Evolutionary conservation across 129 eudicot species (phyloP).

Genomic region (Cynara cardunculus): DNA sequence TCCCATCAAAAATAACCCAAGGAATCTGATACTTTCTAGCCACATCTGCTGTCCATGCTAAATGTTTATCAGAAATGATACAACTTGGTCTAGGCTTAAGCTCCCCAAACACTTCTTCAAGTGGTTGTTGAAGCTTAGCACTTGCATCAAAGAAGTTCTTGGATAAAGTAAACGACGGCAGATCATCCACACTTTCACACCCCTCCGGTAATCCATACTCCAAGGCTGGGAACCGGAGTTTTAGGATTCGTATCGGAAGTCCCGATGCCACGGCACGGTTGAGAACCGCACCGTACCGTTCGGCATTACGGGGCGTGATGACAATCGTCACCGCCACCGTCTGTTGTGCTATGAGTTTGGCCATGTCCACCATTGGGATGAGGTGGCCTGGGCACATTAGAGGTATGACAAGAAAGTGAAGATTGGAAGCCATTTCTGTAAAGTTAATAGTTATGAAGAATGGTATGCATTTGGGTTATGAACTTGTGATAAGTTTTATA

Average conservation of each 20-base stretch:
- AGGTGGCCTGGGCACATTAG: constrained; percentile 49
- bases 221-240: constrained; percentile 29
- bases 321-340: constrained; percentile 31
- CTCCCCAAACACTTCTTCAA: constrained; percentile 25
- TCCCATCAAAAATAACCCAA: constrained; percentile 50
- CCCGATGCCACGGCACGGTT: constrained; percentile 35
- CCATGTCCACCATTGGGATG: constrained; percentile 56
- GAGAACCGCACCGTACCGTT: constrained; percentile 19
- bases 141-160: constrained; percentile 32
- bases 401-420: constrained; percentile 47
- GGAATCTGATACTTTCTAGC: constrained; percentile 36
- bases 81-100: constrained; percentile 41
- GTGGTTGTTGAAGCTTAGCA: constrained; percentile 31
- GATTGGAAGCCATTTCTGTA: constrained; percentile 23
- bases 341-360: constrained; percentile 37
- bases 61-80: constrained; percentile 37
- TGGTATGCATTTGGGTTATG: background rate
- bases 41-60: constrained; percentile 43
- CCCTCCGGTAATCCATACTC: constrained; percentile 37
- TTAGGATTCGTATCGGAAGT: constrained; percentile 27
- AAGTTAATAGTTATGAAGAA: background rate
- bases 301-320: constrained; percentile 35
- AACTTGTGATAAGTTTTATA: background rate
- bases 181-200: constrained; percentile 37
- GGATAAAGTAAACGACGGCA: constrained; percentile 25